These are phyloP conservation scores for Microdochium trichocladiopsis DNA, from an alignment of 2,329 filamentous ascomycete species.

Conservation along the genomic window DNA sequence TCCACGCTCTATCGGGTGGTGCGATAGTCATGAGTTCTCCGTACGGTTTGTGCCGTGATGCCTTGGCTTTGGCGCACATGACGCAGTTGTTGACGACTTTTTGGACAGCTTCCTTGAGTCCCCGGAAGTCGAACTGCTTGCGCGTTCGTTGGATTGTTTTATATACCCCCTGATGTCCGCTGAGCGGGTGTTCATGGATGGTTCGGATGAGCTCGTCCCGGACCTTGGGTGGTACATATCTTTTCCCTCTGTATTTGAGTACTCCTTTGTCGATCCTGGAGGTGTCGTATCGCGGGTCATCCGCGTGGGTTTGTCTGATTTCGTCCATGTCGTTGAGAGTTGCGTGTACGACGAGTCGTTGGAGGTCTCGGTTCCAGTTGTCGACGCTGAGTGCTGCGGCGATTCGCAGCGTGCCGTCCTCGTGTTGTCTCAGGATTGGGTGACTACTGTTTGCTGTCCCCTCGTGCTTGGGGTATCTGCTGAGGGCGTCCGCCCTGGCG, in stretches of 20 bases:
- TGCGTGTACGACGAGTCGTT: too few species aligned
- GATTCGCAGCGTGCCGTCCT: too few species aligned
- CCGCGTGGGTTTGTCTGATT: too few species aligned
- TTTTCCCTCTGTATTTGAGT: neutral
- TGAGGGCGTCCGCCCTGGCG: too few species aligned
- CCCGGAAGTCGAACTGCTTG: constrained; percentile 1
- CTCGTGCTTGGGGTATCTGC: too few species aligned
- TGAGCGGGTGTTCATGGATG: neutral
- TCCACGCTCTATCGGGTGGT: too few species aligned
- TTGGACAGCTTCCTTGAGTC: neutral
- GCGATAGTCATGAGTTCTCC: neutral
- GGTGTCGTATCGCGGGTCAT: too few species aligned
- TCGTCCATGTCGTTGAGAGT: too few species aligned
- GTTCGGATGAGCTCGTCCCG: neutral
- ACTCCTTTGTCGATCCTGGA: neutral
- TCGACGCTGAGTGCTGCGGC: too few species aligned
- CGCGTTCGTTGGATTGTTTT: neutral
- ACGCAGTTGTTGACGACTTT: neutral
- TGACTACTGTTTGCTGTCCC: too few species aligned
- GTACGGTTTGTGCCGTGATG: neutral
- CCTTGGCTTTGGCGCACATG: neutral
- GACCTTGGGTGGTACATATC: neutral
- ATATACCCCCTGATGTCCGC: neutral
- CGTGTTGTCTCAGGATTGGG: too few species aligned
- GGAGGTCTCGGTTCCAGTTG: too few species aligned